A percentile compares a stretch with the other conserved stretches of the same genome.
phyloP scores from a whole-genome alignment of 2,329 filamentous ascomycete species.

The Colletotrichum trifolii region DNA sequence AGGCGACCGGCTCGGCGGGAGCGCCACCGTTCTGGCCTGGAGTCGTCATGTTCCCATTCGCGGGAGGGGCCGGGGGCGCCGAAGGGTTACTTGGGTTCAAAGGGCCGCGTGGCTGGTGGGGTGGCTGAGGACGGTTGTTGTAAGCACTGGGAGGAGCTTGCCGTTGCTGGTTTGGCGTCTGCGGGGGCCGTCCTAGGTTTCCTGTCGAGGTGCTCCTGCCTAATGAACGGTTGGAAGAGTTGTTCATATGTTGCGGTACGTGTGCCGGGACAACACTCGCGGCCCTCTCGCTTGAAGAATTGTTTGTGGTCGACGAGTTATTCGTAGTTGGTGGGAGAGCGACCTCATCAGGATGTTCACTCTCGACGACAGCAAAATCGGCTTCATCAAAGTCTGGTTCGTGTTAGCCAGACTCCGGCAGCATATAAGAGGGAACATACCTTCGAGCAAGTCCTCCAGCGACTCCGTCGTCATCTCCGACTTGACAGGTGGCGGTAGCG shows the following conservation, averaged over 20 bases:
- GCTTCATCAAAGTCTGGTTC: conserved; percentile 76
- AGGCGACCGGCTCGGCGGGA: conserved; percentile 62
- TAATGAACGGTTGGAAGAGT: conserved; percentile 47
- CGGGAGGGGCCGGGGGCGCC: conserved; percentile 26
- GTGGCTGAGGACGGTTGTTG: conserved; percentile 38
- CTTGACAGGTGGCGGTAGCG: conserved; percentile 40
- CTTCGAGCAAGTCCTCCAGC: conserved; percentile 63
- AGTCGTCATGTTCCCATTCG: conserved; percentile 37
- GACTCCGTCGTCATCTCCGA: conserved; percentile 53
- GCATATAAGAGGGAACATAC: conserved; percentile 45
- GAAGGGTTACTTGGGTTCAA: conserved; percentile 35
- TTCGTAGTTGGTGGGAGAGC: conserved; percentile 58
- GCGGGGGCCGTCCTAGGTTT: conserved; percentile 45
- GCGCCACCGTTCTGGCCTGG: conserved; percentile 39
- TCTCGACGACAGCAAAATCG: conserved; percentile 77
- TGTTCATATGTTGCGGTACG: conserved; percentile 49
- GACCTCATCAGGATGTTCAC: conserved; percentile 83
- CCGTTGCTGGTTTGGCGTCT: conserved; percentile 48
- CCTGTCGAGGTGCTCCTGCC: conserved; percentile 44
- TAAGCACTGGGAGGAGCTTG: conserved; percentile 40
- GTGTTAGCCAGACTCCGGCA: not conserved
- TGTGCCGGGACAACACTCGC: conserved; percentile 41
- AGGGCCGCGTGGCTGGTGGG: conserved; percentile 39
- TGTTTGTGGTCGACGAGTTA: conserved; percentile 47
- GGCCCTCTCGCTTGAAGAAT: conserved; percentile 39